Evolutionary conservation across 129 eudicot genomes (phyloP).

Genomic region (Artemisia argyi): DNA sequence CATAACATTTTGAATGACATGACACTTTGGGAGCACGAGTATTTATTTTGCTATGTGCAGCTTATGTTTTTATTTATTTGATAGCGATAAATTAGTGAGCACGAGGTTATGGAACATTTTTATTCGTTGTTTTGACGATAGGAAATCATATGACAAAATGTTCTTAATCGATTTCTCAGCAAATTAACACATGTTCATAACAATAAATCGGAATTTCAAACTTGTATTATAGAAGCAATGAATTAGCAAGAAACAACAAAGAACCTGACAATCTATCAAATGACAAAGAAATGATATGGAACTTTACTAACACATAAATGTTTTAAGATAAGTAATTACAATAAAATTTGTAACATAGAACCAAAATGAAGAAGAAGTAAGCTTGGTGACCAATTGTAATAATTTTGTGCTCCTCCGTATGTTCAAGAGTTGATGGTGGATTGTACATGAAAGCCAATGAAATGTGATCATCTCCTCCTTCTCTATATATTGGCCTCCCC

Average conservation of each 20-base stretch:
- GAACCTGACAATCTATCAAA: not conserved
- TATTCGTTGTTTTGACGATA: too few relatives aligned
- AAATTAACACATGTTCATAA: too few relatives aligned
- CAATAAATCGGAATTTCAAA: not conserved
- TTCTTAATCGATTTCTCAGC: too few relatives aligned
- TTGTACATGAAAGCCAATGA: conserved; percentile 77
- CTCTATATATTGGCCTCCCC: conserved; percentile 71
- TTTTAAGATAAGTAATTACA: conserved; percentile 8
- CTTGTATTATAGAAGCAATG: not conserved
- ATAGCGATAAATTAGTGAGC: too few relatives aligned
- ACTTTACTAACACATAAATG: conserved; percentile 9
- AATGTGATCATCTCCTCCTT: conserved; percentile 35
- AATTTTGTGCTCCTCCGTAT: not conserved
- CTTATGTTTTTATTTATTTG: too few relatives aligned
- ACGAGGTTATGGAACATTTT: too few relatives aligned
- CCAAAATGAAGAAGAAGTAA: conserved; percentile 27
- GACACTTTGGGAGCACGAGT: too few relatives aligned
- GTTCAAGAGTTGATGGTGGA: conserved; percentile 23
- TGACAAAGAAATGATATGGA: not conserved
- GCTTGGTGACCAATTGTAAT: conserved; percentile 51
- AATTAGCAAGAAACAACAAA: not conserved
- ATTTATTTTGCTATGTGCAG: too few relatives aligned
- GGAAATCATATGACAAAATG: too few relatives aligned
- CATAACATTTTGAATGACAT: not conserved
- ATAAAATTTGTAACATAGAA: conserved; percentile 31